Percentiles rank a stretch among this genome's conserved stretches.
Evolutionary conservation across 1,284 basidiomycete genomes (phyloP).

Genomic region (Ustilago cynodontis): DNA sequence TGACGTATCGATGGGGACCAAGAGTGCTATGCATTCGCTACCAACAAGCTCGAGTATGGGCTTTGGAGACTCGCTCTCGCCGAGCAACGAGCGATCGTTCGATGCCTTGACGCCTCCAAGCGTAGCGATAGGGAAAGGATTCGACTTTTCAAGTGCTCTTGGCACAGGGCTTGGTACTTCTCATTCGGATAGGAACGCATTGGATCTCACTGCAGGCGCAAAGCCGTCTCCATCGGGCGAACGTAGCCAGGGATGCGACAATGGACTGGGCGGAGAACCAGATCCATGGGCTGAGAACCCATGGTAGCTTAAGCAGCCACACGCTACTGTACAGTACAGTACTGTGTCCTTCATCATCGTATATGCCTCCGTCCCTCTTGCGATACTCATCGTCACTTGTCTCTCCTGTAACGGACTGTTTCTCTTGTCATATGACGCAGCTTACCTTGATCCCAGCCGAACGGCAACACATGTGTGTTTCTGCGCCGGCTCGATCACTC

Average conservation of each 20-base stretch:
- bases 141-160: constrained; percentile 29
- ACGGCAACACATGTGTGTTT: neutral
- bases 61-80: constrained; percentile 18
- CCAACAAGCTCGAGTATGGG: constrained; percentile 18
- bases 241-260: constrained; percentile 24
- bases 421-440: neutral
- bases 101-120: constrained; percentile 36
- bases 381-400: neutral
- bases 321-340: too few relatives aligned
- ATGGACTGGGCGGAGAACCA: constrained; percentile 12
- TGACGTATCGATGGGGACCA: constrained; percentile 34
- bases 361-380: neutral
- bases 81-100: constrained; percentile 15
- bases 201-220: constrained; percentile 16
- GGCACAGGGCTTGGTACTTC: constrained; percentile 14
- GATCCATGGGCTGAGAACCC: constrained; percentile 55
- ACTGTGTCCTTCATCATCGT: neutral
- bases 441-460: neutral
- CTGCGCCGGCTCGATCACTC: neutral
- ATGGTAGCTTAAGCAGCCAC: constrained; percentile 15
- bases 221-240: constrained; percentile 28
- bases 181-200: constrained; percentile 20
- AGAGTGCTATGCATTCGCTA: constrained; percentile 22
- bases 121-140: constrained; percentile 32
- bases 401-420: neutral